phyloP scores from a whole-genome alignment of 345 rosid genomes.

The Aquilaria sinensis region DNA sequence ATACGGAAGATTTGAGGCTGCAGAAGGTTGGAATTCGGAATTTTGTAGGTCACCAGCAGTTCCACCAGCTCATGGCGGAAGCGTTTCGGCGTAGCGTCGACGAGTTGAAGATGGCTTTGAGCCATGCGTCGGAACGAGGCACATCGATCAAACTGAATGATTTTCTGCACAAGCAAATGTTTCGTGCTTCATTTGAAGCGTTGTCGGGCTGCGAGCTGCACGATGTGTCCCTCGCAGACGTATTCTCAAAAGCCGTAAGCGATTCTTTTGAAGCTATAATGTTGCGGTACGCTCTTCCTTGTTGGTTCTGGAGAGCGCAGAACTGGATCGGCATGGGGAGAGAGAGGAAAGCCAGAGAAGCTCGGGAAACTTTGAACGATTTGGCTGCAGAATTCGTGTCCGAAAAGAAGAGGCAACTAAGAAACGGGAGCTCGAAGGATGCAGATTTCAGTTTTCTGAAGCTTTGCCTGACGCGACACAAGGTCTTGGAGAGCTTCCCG shows the following conservation, averaged over 20 bases:
- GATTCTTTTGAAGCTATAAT: constrained; percentile 13
- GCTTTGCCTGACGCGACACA: constrained; percentile 8
- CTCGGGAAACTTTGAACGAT: not conserved
- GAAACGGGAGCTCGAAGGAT: not conserved
- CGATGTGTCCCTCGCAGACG: constrained; percentile 6
- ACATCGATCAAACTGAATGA: constrained; percentile 17
- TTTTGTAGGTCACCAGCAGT: constrained; percentile 6
- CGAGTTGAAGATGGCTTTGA: constrained; percentile 18
- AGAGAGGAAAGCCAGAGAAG: constrained; percentile 9
- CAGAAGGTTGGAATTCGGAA: not conserved
- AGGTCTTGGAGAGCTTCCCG: not conserved
- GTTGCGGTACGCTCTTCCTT: constrained; percentile 12
- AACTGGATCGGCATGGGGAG: constrained; percentile 11
- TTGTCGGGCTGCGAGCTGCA: constrained; percentile 14
- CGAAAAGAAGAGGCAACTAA: not conserved
- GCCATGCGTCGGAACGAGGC: not conserved
- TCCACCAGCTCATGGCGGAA: constrained; percentile 5
- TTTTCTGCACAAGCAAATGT: constrained; percentile 10
- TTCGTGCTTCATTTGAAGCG: constrained; percentile 8
- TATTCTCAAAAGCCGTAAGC: constrained; percentile 10
- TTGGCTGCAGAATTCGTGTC: not conserved
- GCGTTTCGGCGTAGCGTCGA: constrained; percentile 3
- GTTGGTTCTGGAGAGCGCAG: constrained; percentile 10
- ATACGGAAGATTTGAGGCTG: constrained; percentile 1
- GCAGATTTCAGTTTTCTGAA: constrained; percentile 4